Percentiles rank a stretch among this genome's conserved stretches.
phyloP scores from a whole-genome alignment of 805 yeast species.

The Suhomyces pyralidae region DNA sequence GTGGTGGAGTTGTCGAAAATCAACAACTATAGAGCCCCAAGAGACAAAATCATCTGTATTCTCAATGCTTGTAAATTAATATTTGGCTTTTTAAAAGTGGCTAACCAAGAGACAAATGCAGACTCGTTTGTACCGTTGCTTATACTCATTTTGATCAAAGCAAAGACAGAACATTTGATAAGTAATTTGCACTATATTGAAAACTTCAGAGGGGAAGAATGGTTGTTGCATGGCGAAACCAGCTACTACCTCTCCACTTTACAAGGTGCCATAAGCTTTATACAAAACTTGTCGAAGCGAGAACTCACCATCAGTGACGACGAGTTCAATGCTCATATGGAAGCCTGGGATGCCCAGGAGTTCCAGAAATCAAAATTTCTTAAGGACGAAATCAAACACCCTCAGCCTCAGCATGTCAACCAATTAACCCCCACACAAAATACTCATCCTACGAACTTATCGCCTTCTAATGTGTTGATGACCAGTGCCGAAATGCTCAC shows the following conservation, averaged over 20 bases:
- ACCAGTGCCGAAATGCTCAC: constrained; percentile 51
- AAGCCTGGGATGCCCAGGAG: constrained; percentile 44
- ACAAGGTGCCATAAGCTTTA: constrained; percentile 82
- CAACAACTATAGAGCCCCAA: constrained; percentile 82
- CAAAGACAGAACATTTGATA: constrained; percentile 60
- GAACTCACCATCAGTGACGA: constrained; percentile 60
- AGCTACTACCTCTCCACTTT: constrained; percentile 89
- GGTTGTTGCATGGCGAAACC: constrained; percentile 77
- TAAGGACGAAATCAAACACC: constrained; percentile 9
- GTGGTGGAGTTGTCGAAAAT: constrained; percentile 72
- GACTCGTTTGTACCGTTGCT: constrained; percentile 90
- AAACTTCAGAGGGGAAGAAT: constrained; percentile 71
- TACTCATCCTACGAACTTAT: constrained; percentile 13
- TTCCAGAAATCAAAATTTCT: constrained; percentile 13
- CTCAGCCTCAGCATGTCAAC: constrained; percentile 17
- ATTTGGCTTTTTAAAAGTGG: constrained; percentile 77
- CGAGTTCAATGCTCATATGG: constrained; percentile 56
- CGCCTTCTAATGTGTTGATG: constrained; percentile 39
- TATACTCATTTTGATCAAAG: constrained; percentile 71
- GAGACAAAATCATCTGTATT: constrained; percentile 90
- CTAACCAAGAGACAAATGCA: constrained; percentile 74
- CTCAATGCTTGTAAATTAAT: constrained; percentile 90
- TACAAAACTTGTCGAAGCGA: constrained; percentile 55
- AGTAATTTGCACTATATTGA: constrained; percentile 85
- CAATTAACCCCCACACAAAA: neutral